phyloP scores from a whole-genome alignment of 2,329 filamentous ascomycete species.

The Oidium heveae region DNA sequence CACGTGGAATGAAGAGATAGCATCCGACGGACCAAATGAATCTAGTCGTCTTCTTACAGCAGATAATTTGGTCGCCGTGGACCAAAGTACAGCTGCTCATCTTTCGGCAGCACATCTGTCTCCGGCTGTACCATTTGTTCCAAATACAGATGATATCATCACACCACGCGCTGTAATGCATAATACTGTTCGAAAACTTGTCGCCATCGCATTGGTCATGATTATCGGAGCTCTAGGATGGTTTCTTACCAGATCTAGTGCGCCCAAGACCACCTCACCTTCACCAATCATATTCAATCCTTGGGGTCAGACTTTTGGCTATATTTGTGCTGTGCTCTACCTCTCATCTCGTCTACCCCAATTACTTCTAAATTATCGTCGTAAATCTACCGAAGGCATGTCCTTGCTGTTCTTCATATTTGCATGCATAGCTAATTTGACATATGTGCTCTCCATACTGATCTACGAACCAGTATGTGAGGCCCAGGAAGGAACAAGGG shows the following conservation, averaged over 20 bases:
- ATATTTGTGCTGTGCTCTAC: constrained; percentile 72
- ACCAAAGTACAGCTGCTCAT: constrained; percentile 23
- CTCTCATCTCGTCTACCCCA: constrained; percentile 77
- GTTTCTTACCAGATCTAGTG: constrained; percentile 28
- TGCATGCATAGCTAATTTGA: constrained; percentile 83
- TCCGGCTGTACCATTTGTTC: constrained; percentile 50
- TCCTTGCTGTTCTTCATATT: constrained; percentile 92
- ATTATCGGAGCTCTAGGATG: constrained; percentile 65
- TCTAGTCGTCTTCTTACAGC: constrained; percentile 23
- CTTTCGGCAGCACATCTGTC: constrained; percentile 46
- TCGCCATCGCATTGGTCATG: constrained; percentile 58
- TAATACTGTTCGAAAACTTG: constrained; percentile 43
- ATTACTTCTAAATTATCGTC: constrained; percentile 70
- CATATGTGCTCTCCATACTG: constrained; percentile 76
- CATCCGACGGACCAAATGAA: constrained; percentile 16
- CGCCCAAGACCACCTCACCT: not conserved
- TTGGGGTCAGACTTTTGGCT: constrained; percentile 77
- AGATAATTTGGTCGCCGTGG: constrained; percentile 20
- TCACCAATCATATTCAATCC: constrained; percentile 30
- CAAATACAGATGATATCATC: constrained; percentile 17
- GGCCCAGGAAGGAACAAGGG: constrained; percentile 11
- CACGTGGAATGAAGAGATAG: constrained; percentile 23
- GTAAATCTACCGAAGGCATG: constrained; percentile 82
- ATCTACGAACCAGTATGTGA: constrained; percentile 58
- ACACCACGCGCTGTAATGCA: constrained; percentile 27